phyloP scores from a whole-genome alignment of 306 rosid species.

The Gastrolobium bilobum region DNA sequence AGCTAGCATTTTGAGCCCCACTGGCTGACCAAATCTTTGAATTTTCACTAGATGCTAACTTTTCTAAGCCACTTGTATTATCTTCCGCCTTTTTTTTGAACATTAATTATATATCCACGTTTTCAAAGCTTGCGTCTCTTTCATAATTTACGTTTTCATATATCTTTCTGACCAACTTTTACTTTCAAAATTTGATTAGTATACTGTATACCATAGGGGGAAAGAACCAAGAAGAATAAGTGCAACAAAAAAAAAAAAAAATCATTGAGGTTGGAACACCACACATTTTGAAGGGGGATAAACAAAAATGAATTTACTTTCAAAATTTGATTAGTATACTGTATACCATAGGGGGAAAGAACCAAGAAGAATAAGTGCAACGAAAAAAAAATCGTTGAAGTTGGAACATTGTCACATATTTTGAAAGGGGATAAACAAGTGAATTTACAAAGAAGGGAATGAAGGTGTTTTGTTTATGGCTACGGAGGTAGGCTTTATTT shows the following conservation, averaged over 20 bases:
- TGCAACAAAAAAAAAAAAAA: conserved; percentile 13
- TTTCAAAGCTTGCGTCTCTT: conserved; percentile 36
- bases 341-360: background rate
- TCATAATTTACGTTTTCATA: background rate
- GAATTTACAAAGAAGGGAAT: background rate
- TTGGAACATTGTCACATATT: conserved; percentile 45
- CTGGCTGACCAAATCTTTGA: conserved; percentile 52
- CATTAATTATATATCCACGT: conserved; percentile 41
- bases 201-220: background rate
- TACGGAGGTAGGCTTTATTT: conserved; percentile 22
- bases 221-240: conserved; percentile 25
- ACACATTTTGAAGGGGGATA: conserved; percentile 41
- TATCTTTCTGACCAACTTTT: background rate
- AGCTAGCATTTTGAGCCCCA: conserved; percentile 47
- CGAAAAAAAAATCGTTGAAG: conserved; percentile 30
- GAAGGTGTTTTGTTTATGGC: conserved; percentile 42
- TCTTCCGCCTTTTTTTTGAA: conserved; percentile 12
- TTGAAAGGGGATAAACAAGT: conserved; percentile 28
- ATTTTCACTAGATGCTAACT: conserved; percentile 32
- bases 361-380: conserved; percentile 35
- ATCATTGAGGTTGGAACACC: conserved; percentile 44
- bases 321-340: background rate
- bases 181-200: background rate
- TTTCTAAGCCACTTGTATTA: conserved; percentile 1
- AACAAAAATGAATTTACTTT: background rate